Evolutionary conservation across 2,329 filamentous ascomycete species (phyloP).

Genomic region (Byssothecium circinans): DNA sequence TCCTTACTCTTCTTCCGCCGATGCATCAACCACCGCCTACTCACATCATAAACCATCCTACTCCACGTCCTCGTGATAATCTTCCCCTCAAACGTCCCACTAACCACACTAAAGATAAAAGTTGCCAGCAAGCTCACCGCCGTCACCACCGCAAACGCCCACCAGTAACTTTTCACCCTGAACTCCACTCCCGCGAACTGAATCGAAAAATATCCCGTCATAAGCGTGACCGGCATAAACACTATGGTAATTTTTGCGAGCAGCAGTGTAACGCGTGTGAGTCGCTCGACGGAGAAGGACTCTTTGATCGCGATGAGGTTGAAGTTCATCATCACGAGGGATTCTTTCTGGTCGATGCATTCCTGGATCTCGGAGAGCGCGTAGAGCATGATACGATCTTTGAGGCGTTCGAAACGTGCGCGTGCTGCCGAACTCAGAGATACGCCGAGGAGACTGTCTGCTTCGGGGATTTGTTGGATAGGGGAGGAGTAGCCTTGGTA

Average conservation of each 20-base stretch:
- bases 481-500: slow-evolving; percentile 17
- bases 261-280: slow-evolving; percentile 71
- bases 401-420: slow-evolving; percentile 61
- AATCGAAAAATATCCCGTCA: slow-evolving; percentile 74
- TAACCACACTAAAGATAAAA: slow-evolving; percentile 59
- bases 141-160: slow-evolving; percentile 65
- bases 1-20: slow-evolving; percentile 25
- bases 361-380: slow-evolving; percentile 65
- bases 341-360: slow-evolving; percentile 69
- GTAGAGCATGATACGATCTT: slow-evolving; percentile 61
- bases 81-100: slow-evolving; percentile 59
- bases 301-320: slow-evolving; percentile 76
- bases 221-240: slow-evolving; percentile 73
- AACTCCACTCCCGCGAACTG: slow-evolving; percentile 65
- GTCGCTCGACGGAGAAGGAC: slow-evolving; percentile 68
- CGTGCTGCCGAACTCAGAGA: slow-evolving; percentile 53
- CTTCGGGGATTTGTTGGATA: slow-evolving; percentile 31
- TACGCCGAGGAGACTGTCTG: slow-evolving; percentile 48
- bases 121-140: slow-evolving; percentile 61
- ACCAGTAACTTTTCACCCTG: slow-evolving; percentile 66
- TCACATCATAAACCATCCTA: slow-evolving; percentile 29
- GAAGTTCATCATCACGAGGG: slow-evolving; percentile 71
- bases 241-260: slow-evolving; percentile 75
- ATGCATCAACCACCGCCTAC: slow-evolving; percentile 28
- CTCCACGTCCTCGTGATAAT: slow-evolving; percentile 52